A percentile compares a stretch with the other conserved stretches of the same genome.
Conservation (phyloP, 495 filamentous ascomycete species). For the Penicillium cinerascens region DNA sequence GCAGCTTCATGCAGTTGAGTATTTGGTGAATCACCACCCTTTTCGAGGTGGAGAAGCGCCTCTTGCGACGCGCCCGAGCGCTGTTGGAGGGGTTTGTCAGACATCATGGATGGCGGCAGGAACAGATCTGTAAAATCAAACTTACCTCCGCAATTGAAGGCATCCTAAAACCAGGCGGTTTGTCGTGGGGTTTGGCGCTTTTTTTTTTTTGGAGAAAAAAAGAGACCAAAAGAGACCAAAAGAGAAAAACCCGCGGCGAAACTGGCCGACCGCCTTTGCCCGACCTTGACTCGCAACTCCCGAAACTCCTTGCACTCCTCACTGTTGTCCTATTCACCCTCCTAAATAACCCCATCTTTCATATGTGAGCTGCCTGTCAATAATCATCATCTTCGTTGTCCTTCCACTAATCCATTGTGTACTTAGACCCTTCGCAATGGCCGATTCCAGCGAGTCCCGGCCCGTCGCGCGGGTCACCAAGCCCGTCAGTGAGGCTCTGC, state of each 20-base stretch:
- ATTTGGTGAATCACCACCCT: constrained; percentile 40
- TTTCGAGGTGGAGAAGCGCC: constrained; percentile 50
- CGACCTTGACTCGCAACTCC: constrained; percentile 31
- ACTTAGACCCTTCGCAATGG: constrained; percentile 47
- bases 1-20: constrained; percentile 45
- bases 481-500: constrained; percentile 87
- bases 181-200: constrained; percentile 8
- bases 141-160: constrained; percentile 42
- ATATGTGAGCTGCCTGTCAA: constrained; percentile 4
- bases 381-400: neutral
- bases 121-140: constrained; percentile 1
- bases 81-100: constrained; percentile 24
- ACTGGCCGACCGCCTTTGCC: constrained; percentile 46
- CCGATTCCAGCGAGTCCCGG: constrained; percentile 50
- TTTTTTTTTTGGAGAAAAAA: constrained; percentile 19
- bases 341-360: constrained; percentile 19
- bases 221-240: constrained; percentile 16
- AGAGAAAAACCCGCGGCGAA: constrained; percentile 29
- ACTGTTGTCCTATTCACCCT: constrained; percentile 18
- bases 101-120: neutral
- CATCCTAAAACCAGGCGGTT: constrained; percentile 32
- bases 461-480: constrained; percentile 55
- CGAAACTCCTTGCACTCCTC: constrained; percentile 30
- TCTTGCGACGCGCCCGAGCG: constrained; percentile 45
- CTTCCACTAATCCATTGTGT: neutral